Evolutionary conservation across 306 rosid species (phyloP), one percentile per base, ranked within the genome.

Genomic region (Purshia tridentata): DNA sequence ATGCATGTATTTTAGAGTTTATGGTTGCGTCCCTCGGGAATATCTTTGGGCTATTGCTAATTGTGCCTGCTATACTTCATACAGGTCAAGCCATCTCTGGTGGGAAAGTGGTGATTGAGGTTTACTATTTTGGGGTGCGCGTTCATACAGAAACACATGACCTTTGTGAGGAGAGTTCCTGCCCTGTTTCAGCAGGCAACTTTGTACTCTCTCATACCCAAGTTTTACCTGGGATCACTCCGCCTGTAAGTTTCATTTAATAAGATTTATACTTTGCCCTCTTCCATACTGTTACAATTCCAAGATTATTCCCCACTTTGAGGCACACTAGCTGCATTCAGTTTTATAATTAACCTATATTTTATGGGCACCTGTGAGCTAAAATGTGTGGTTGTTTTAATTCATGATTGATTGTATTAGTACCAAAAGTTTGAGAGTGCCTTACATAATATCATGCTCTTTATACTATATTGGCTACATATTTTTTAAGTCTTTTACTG

Each of bases 151-250:
- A 91, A 93, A 77, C 64, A 10, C 78, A 20, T 49, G 80, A 83
- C 65, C 88, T 93, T 35, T 82, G 94, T 10, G 78, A 88, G 50
- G 88, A 84, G 83, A 73, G 75, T 13, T 22, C 84, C 10, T 88
- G 92, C 59, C 94, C 98, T n/a, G 77, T 93, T 75, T 47, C 77
- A 10, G 71, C 80, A 10, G 88, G 92, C 55, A 72, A 84, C 70
- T 93, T 93, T 62, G 77, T 86, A 76, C 78, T 93, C 74, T 67
- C 97, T 72, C 97, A 93, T 84, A 73, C 86, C 22, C 96, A 91
- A 81, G 77, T 81, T 42, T 75, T 91, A 87, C 97, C 97, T 71
- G 12, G 77, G 50, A 55, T 82, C 69, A 86, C 97, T 47, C 98
- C 96, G 46, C 96, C 91, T 72, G 97, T 93, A 60, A 86, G 96